Evolutionary conservation across 2,329 filamentous ascomycete genomes (phyloP).

Genomic region (Diplodia sapinea): DNA sequence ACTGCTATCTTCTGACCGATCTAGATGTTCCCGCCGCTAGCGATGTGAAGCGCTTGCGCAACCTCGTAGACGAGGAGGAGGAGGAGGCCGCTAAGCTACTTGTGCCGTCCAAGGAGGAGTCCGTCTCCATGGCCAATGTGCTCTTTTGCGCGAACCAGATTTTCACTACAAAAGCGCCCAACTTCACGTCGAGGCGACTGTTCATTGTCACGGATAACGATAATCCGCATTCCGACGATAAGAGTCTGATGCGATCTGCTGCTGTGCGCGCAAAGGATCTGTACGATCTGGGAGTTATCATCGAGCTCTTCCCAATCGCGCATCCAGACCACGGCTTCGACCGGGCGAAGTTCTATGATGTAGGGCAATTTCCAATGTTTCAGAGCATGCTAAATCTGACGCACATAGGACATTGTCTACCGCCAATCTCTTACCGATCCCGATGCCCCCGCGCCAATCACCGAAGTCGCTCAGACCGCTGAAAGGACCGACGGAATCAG

Average conservation of each 20-base stretch:
- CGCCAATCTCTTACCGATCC: slow-evolving; percentile 70
- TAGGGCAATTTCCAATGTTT: slow-evolving; percentile 50
- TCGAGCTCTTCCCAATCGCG: slow-evolving; percentile 92
- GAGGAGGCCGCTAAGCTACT: slow-evolving; percentile 73
- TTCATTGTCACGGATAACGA: slow-evolving; percentile 97
- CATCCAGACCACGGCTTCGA: slow-evolving; percentile 75
- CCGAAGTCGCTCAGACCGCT: slow-evolving; percentile 63
- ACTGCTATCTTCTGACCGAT: slow-evolving; percentile 90
- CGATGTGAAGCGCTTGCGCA: slow-evolving; percentile 81
- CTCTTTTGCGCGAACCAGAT: slow-evolving; percentile 96
- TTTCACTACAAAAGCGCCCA: slow-evolving; percentile 92
- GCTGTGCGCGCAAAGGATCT: slow-evolving; percentile 90
- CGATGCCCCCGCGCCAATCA: slow-evolving; percentile 64
- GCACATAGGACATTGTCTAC: slow-evolving; percentile 82
- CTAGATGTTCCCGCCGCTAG: slow-evolving; percentile 84
- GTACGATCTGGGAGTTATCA: slow-evolving; percentile 88
- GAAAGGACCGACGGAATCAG: slow-evolving; percentile 77
- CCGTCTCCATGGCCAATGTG: slow-evolving; percentile 82
- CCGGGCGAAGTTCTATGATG: slow-evolving; percentile 86
- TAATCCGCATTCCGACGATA: slow-evolving; percentile 76
- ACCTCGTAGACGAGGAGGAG: slow-evolving; percentile 78
- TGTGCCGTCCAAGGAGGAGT: slow-evolving; percentile 71
- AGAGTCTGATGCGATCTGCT: slow-evolving; percentile 74
- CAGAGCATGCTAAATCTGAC: background rate
- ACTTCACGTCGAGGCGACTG: slow-evolving; percentile 89